phyloP scores from a whole-genome alignment of 768 basidiomycete species.

The Pleurotus cornucopiae region DNA sequence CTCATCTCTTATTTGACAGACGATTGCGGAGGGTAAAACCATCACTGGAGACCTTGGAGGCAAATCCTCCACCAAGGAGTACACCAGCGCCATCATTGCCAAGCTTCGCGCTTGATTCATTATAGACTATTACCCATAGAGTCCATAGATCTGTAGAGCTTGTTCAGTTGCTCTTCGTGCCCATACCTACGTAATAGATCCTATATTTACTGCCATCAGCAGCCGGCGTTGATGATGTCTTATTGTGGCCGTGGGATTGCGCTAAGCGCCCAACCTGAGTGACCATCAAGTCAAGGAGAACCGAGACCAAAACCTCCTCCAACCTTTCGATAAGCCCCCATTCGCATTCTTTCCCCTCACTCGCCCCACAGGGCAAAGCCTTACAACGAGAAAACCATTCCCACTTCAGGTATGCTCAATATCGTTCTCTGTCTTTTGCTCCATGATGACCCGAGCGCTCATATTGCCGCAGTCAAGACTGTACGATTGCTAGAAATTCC shows the following conservation, averaged over 20 bases:
- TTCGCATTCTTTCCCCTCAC: conserved; percentile 63
- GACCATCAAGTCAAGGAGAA: conserved; percentile 37
- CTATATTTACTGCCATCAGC: background rate
- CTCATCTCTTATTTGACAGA: conserved; percentile 43
- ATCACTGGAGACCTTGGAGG: conserved; percentile 98
- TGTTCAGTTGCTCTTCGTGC: background rate
- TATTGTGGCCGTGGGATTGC: conserved; percentile 1
- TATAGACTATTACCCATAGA: conserved; percentile 7
- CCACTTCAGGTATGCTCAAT: conserved; percentile 12
- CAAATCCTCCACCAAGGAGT: conserved; percentile 84
- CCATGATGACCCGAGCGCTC: background rate
- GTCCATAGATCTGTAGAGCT: background rate
- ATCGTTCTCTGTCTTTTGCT: background rate
- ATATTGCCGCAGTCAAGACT: conserved; percentile 21
- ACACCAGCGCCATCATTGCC: conserved; percentile 81
- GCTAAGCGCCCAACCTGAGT: conserved; percentile 11
- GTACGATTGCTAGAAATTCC: conserved; percentile 25
- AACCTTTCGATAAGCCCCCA: conserved; percentile 37
- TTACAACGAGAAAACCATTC: conserved; percentile 43
- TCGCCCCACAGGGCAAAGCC: conserved; percentile 91
- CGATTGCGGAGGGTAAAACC: conserved; percentile 92
- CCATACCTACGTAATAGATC: background rate
- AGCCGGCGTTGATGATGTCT: background rate
- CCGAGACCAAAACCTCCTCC: conserved; percentile 34
- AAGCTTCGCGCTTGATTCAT: conserved; percentile 44